Percentiles rank a stretch among this genome's conserved stretches.
Evolutionary conservation across 352 stramenopile species (phyloP).

Genomic region (Phytophthora fragariaefolia): DNA sequence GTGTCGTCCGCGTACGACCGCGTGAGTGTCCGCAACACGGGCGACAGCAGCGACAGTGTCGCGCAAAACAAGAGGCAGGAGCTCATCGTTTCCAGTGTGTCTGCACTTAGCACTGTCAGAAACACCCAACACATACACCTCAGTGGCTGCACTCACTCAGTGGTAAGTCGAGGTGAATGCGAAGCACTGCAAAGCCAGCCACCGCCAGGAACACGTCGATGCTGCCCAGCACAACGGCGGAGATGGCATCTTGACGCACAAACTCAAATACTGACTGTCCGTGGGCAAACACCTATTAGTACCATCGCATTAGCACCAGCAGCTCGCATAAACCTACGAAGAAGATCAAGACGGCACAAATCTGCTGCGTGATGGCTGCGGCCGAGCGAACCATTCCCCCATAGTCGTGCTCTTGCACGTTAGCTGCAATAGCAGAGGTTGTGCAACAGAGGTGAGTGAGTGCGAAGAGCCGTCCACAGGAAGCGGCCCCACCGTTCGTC

Average conservation of each 20-base stretch:
- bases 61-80: slow-evolving; percentile 85
- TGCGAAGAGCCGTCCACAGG: not conserved
- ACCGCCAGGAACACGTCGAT: slow-evolving; percentile 69
- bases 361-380: slow-evolving; percentile 89
- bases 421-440: slow-evolving; percentile 47
- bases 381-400: slow-evolving; percentile 86
- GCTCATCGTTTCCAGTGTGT: slow-evolving; percentile 58
- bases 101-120: slow-evolving; percentile 29
- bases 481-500: slow-evolving; percentile 75
- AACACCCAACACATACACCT: not conserved
- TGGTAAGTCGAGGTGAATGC: slow-evolving; percentile 41
- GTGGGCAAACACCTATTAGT: not conserved
- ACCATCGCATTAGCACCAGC: not conserved
- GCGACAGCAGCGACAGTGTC: slow-evolving; percentile 87
- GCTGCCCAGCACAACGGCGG: slow-evolving; percentile 53
- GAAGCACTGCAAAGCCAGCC: slow-evolving; percentile 64
- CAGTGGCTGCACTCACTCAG: slow-evolving; percentile 39
- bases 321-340: slow-evolving; percentile 53
- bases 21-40: slow-evolving; percentile 91
- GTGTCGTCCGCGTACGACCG: slow-evolving; percentile 92
- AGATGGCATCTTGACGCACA: slow-evolving; percentile 62
- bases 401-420: slow-evolving; percentile 86
- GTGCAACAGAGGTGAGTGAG: not conserved
- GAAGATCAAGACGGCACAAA: slow-evolving; percentile 89
- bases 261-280: slow-evolving; percentile 78